phyloP scores from a whole-genome alignment of 768 basidiomycete genomes.

The Russula sp. region DNA sequence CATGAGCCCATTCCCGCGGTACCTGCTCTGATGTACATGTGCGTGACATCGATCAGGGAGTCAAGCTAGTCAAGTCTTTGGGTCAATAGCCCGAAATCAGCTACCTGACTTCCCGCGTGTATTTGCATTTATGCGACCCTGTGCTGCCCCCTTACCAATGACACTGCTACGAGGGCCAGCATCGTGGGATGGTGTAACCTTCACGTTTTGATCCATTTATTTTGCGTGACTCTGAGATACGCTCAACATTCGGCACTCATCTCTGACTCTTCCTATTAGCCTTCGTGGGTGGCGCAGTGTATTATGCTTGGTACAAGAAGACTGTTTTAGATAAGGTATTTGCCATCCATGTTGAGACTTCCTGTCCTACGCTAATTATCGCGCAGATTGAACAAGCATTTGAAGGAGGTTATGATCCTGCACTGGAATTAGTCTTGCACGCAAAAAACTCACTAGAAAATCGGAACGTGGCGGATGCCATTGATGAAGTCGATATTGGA shows the following conservation, averaged over 20 bases:
- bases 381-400: constrained; percentile 72
- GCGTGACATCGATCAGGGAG: neutral
- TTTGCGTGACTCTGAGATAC: neutral
- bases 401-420: constrained; percentile 73
- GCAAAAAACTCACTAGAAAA: constrained; percentile 28
- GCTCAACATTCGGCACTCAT: neutral
- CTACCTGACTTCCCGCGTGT: neutral
- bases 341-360: neutral
- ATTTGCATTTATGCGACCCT: neutral
- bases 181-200: neutral
- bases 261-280: constrained; percentile 30
- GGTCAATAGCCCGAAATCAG: neutral
- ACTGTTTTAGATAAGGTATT: constrained; percentile 71
- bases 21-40: neutral
- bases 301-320: constrained; percentile 75
- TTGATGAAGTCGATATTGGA: constrained; percentile 31
- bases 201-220: neutral
- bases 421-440: constrained; percentile 59
- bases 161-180: neutral
- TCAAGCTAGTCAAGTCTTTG: neutral
- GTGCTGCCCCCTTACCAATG: neutral
- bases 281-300: constrained; percentile 64
- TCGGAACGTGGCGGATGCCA: constrained; percentile 25
- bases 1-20: neutral
- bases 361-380: neutral